phyloP scores from a whole-genome alignment of 148 eudicot species.

The Rhododendron williamsianum region DNA sequence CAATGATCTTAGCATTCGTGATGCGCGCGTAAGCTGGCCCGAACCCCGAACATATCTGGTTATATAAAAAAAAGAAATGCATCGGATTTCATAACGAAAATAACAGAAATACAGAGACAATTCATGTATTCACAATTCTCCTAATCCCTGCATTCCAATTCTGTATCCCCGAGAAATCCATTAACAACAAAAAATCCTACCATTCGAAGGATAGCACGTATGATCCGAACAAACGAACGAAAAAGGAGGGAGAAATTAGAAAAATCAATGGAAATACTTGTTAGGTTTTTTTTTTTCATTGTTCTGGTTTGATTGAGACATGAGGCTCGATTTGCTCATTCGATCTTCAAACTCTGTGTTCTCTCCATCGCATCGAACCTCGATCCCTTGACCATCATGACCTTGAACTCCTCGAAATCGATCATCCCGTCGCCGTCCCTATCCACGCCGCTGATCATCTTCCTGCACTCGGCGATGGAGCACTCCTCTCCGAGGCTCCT shows the following conservation, averaged over 20 bases:
- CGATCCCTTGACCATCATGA: slow-evolving; percentile 34
- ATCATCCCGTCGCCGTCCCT: slow-evolving; percentile 44
- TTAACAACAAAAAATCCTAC: neutral
- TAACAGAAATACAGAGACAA: neutral
- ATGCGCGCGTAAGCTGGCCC: too few relatives aligned
- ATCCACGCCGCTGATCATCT: slow-evolving; percentile 50
- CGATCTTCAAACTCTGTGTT: neutral
- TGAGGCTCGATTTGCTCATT: neutral
- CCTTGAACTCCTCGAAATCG: slow-evolving; percentile 38
- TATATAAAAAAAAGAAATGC: neutral
- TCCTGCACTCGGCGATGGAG: slow-evolving; percentile 32
- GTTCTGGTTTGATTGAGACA: neutral
- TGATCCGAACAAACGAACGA: neutral
- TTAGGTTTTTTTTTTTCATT: neutral
- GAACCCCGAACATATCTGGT: too few relatives aligned
- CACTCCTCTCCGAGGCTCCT: slow-evolving; percentile 42
- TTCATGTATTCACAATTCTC: neutral
- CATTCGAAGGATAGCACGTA: neutral
- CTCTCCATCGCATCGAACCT: slow-evolving; percentile 8
- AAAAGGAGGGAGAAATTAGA: neutral
- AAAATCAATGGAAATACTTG: neutral
- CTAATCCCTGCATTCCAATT: neutral
- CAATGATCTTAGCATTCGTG: too few relatives aligned
- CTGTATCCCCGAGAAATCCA: neutral
- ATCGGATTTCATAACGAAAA: neutral